Conservation (phyloP, 2,329 filamentous ascomycete genomes). For the Fusarium xylarioides region DNA sequence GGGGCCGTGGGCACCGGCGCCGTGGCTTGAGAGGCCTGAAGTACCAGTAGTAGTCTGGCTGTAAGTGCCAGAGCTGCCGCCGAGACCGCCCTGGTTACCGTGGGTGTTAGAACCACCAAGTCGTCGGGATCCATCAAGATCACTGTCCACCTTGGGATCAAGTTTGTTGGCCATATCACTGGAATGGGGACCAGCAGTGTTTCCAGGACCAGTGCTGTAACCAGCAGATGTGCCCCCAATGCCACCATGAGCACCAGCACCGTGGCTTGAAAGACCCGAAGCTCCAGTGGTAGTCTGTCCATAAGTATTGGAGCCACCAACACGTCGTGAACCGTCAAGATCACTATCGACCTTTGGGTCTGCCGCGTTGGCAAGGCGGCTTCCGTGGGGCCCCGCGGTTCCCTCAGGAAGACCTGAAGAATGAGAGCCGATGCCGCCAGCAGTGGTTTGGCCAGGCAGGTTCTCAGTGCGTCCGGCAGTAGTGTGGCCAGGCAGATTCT, state of each 20-base stretch:
- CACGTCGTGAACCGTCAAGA: no score
- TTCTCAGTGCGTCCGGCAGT: neutral
- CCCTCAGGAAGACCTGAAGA: neutral
- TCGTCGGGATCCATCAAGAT: neutral
- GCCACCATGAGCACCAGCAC: no score
- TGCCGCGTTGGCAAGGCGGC: neutral
- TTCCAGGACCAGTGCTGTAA: no score
- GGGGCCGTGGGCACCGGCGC: constrained; percentile 23
- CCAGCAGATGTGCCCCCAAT: no score
- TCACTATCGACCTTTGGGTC: no score
- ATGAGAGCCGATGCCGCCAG: neutral
- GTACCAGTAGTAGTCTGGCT: constrained; percentile 24
- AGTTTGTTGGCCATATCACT: no score
- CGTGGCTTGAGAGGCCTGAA: constrained; percentile 16
- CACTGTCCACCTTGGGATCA: no score
- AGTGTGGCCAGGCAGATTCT: neutral
- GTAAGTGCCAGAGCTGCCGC: neutral
- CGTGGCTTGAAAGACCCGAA: no score
- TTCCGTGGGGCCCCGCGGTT: neutral
- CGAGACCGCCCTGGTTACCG: no score
- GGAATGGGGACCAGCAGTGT: no score
- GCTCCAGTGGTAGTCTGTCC: no score
- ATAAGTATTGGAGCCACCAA: no score
- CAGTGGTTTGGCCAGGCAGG: neutral
- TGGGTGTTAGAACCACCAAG: neutral